A percentile compares a stretch with the other conserved stretches of the same genome.
Evolutionary conservation across 1,284 basidiomycete genomes (phyloP).

Genomic region (Malassezia dermatis): DNA sequence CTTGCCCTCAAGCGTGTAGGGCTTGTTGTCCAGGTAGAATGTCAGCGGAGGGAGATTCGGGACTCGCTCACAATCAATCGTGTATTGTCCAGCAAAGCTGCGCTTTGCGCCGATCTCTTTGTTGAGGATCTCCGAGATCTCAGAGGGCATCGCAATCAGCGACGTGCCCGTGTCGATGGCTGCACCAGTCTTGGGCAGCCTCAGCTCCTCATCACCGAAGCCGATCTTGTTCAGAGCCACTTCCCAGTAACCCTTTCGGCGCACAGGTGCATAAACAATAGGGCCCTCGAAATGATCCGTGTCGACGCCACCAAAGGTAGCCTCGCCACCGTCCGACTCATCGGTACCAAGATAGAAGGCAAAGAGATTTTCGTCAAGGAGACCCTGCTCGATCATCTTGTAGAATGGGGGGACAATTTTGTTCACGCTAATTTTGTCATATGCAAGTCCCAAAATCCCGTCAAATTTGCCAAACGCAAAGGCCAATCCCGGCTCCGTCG

Average conservation of each 20-base stretch:
- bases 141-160: slow-evolving; percentile 78
- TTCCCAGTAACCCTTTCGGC: slow-evolving; percentile 91
- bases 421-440: slow-evolving; percentile 93
- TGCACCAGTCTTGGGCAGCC: slow-evolving; percentile 72
- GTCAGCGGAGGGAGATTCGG: slow-evolving; percentile 72
- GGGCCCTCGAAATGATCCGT: slow-evolving; percentile 66
- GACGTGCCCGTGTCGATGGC: slow-evolving; percentile 74
- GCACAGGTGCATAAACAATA: slow-evolving; percentile 78
- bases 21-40: slow-evolving; percentile 54
- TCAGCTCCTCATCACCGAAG: slow-evolving; percentile 60
- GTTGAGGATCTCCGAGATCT: slow-evolving; percentile 96
- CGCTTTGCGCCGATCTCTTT: slow-evolving; percentile 56
- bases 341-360: slow-evolving; percentile 85
- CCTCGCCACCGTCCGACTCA: slow-evolving; percentile 82
- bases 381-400: slow-evolving; percentile 72
- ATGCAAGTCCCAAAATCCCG: slow-evolving; percentile 87
- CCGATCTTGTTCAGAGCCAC: slow-evolving; percentile 50
- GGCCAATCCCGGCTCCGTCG: slow-evolving; percentile 88
- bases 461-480: slow-evolving; percentile 86
- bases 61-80: slow-evolving; percentile 75
- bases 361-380: slow-evolving; percentile 79
- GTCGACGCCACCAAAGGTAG: slow-evolving; percentile 87
- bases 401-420: slow-evolving; percentile 90
- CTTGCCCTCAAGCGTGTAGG: slow-evolving; percentile 65
- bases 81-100: slow-evolving; percentile 44